Conservation (phyloP, 768 basidiomycete genomes). For the Auricularia auricula-judae region DNA sequence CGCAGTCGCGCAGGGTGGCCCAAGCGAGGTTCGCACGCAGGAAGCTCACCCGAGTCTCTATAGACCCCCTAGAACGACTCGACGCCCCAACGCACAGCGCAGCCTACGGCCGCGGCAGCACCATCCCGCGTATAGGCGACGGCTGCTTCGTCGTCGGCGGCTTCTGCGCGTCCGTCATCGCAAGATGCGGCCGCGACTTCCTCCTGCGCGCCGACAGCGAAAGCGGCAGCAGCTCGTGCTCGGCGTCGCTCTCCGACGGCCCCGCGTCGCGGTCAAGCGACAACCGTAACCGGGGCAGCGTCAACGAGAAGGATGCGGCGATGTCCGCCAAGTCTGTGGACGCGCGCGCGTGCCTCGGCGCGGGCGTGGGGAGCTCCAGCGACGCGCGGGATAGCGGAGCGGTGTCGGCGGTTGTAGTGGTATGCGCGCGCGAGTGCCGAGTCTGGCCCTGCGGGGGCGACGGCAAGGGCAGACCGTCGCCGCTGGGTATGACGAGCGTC, state of each 20-base stretch:
- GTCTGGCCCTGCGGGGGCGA: not conserved
- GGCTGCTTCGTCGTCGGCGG: too few species aligned
- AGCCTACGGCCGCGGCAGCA: too few species aligned
- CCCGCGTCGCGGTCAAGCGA: not conserved
- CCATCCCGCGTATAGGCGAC: too few species aligned
- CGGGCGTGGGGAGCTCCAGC: not conserved
- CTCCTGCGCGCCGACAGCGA: too few species aligned
- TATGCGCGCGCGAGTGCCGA: not conserved
- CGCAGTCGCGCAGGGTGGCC: too few species aligned
- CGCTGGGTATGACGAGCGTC: slow-evolving; percentile 4
- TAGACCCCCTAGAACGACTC: too few species aligned
- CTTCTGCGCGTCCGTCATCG: too few species aligned
- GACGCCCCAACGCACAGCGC: too few species aligned
- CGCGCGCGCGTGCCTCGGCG: not conserved
- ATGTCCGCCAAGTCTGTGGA: not conserved
- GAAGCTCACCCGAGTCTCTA: too few species aligned
- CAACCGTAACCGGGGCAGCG: not conserved
- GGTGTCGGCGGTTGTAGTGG: not conserved
- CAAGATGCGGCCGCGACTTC: too few species aligned
- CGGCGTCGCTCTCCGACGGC: not conserved
- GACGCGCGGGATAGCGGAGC: not conserved
- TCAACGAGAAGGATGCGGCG: not conserved
- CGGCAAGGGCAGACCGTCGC: slow-evolving; percentile 3
- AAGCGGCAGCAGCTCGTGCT: too few species aligned
- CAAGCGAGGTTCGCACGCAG: too few species aligned